These are phyloP conservation scores for Letharia columbiana DNA, from an alignment of 495 filamentous ascomycete genomes.

Conservation along the genomic window DNA sequence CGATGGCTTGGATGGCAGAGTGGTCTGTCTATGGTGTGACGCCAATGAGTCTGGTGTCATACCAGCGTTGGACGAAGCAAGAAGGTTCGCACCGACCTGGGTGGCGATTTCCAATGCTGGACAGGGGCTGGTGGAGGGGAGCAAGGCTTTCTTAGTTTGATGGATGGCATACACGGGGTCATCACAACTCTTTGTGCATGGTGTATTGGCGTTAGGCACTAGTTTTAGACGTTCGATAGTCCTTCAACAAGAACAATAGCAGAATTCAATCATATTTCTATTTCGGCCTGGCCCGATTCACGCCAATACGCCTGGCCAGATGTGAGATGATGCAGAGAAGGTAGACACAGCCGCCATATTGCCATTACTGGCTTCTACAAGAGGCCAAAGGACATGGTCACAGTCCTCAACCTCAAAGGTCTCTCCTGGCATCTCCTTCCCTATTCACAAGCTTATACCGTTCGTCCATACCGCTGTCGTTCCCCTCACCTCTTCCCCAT, in stretches of 20 bases:
- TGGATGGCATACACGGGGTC: not conserved
- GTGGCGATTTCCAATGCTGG: slow-evolving; percentile 60
- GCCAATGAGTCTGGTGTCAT: slow-evolving; percentile 62
- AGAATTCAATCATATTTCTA: not conserved
- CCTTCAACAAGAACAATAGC: not conserved
- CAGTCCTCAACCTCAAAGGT: not conserved
- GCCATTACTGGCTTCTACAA: not conserved
- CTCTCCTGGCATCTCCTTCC: not conserved
- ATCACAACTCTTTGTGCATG: not conserved
- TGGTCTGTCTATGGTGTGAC: slow-evolving; percentile 85
- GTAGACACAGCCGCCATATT: not conserved
- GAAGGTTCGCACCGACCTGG: slow-evolving; percentile 70
- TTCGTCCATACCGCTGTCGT: not conserved
- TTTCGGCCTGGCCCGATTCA: not conserved
- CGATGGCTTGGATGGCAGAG: slow-evolving; percentile 52
- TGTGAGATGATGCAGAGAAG: not conserved
- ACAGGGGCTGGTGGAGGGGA: slow-evolving; percentile 77
- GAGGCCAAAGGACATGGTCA: not conserved
- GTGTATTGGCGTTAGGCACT: not conserved
- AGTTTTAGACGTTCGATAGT: not conserved
- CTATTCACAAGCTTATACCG: not conserved
- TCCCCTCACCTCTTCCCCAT: slow-evolving; percentile 1
- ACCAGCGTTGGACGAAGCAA: slow-evolving; percentile 77
- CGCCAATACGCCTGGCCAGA: not conserved
- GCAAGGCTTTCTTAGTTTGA: slow-evolving; percentile 48